Conservation (phyloP, 163 green algal genomes). For the Scenedesmus sp. region DNA sequence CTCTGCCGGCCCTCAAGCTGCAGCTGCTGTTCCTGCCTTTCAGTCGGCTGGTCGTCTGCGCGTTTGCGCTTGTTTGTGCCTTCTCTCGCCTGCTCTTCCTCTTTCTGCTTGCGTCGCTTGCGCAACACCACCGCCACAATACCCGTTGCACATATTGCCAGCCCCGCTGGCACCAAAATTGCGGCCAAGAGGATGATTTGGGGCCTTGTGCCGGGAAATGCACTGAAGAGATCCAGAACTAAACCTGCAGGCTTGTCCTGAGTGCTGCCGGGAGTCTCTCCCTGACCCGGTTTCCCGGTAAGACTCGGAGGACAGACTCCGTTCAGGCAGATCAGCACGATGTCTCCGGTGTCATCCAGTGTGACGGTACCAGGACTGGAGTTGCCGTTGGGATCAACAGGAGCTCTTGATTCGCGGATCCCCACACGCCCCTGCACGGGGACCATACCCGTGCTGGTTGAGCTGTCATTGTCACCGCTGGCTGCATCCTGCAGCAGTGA, state of each 20-base stretch:
- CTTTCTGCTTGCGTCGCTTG: neutral
- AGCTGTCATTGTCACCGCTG: neutral
- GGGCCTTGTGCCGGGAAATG: neutral
- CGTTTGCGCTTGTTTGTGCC: neutral
- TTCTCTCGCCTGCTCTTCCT: neutral
- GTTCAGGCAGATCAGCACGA: neutral
- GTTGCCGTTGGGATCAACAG: neutral
- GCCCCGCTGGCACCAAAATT: neutral
- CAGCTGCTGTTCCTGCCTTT: neutral
- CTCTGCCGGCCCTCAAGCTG: neutral
- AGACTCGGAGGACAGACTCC: neutral
- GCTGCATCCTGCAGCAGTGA: neutral
- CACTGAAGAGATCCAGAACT: neutral
- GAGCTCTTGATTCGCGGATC: neutral
- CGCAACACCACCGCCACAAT: neutral
- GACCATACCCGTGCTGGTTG: constrained; percentile 12
- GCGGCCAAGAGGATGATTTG: neutral
- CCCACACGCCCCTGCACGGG: constrained; percentile 27
- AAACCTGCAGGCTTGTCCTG: neutral
- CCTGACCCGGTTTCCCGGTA: neutral
- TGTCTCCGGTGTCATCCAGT: constrained; percentile 13
- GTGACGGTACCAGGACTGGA: neutral
- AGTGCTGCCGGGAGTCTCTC: neutral
- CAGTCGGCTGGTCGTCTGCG: neutral
- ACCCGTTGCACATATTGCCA: constrained; percentile 10